Percentiles rank a stretch among this genome's conserved stretches.
phyloP scores from a whole-genome alignment of 1,284 basidiomycete genomes.

The Peniophora sp. region DNA sequence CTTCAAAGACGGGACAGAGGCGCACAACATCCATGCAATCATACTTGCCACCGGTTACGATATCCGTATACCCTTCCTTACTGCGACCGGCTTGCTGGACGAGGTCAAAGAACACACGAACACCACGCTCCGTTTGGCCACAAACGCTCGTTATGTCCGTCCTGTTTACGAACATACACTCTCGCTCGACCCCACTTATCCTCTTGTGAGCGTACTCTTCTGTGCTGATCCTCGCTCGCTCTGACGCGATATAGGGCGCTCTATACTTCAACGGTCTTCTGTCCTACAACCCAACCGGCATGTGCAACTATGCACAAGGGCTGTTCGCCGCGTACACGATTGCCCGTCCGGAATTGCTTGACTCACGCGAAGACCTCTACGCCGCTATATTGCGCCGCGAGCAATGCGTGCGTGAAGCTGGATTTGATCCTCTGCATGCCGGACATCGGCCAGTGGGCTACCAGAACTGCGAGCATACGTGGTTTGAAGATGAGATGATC shows the following conservation, averaged over 20 bases:
- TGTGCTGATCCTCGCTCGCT: too few species aligned
- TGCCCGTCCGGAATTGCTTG: not conserved
- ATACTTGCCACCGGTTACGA: not conserved
- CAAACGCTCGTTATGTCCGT: not conserved
- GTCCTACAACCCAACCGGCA: not conserved
- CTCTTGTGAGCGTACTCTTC: not conserved
- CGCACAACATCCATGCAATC: not conserved
- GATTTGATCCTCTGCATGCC: not conserved
- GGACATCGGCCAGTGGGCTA: not conserved
- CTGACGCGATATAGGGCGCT: not conserved
- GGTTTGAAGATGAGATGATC: not conserved
- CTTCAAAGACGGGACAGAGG: not conserved
- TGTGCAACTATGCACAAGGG: not conserved
- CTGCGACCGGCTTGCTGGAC: not conserved
- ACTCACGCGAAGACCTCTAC: not conserved
- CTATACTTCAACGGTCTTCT: slow-evolving; percentile 1
- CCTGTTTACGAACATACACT: not conserved
- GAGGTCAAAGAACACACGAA: not conserved
- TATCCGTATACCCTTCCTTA: not conserved
- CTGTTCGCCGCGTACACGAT: slow-evolving; percentile 1
- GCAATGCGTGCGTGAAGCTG: not conserved
- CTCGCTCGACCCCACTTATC: slow-evolving; percentile 1
- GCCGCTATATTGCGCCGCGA: not conserved
- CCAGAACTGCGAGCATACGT: not conserved
- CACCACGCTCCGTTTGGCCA: not conserved